Evolutionary conservation across 2,329 filamentous ascomycete genomes (phyloP), one percentile per base, ranked within the genome.

Genomic region (Hypoxylon sp.): DNA sequence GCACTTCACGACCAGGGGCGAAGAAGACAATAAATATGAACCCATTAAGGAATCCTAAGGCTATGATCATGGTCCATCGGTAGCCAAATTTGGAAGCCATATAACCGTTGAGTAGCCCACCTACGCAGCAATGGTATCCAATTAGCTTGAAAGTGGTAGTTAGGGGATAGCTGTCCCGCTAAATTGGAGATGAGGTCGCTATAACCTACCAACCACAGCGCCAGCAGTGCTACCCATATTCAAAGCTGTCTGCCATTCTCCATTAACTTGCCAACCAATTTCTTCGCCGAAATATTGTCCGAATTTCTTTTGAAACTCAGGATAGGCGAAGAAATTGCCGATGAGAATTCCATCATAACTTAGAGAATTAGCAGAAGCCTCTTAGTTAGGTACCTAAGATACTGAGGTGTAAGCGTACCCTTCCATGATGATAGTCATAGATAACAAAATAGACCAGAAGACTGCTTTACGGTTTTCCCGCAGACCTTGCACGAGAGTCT

Each of bases 341-440:
- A 78, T 77, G 7, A 78, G 75, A 17, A 77, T 76, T 1, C 69
- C 73, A 63, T 78, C 76, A 48, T 78, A 78, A 19, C 75, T 77
- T 44, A 13, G 15, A 13, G 4, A 32, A 53, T 31, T 62, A 67
- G 67, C 13, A 37, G 8, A 8, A 31, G 11, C 19, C 13, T 44
- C 4, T 15, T 13, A 19, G 35, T 39, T 10, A 0, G 19, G n/a
- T 21, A 1, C 6, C 24, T 39, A 7, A 0, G 19, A 17, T 21
- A 1, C 6, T 31, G 8, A 4, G 27, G 3, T 6, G n/a, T 6
- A 15, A 8, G 53, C 74, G 47, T 63, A 77, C 72, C 76, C 76
- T 74, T 78, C 76, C 76, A 78, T 78, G 39, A 78, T 71, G 37
- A 78, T 78, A 3, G 75, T 73, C 73, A 77, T 73, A 1, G 76